These are phyloP conservation scores for Rhizopogon sp. DNA, from an alignment of 768 basidiomycete species.

Conservation along the genomic window DNA sequence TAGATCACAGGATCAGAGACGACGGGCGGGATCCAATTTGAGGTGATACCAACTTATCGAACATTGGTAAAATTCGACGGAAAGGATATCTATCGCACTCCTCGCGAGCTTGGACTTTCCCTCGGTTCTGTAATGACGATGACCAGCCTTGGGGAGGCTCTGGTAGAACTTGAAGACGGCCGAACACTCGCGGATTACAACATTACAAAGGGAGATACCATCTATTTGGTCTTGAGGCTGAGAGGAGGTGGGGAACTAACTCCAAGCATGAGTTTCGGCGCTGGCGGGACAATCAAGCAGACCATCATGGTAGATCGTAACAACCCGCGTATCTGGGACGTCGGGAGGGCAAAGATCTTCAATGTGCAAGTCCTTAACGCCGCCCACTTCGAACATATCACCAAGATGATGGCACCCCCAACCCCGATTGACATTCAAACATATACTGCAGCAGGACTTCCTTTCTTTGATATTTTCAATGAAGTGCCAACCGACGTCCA, in stretches of 20 bases:
- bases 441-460: neutral
- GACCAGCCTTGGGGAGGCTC: too few species aligned
- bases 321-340: too few species aligned
- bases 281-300: too few species aligned
- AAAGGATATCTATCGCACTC: neutral
- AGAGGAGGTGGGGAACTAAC: too few species aligned
- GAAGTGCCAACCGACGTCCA: neutral
- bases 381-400: neutral
- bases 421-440: neutral
- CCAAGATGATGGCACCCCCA: neutral
- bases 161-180: neutral
- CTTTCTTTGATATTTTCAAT: neutral
- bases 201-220: constrained; percentile 67
- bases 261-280: too few species aligned
- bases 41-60: constrained; percentile 1
- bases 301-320: too few species aligned
- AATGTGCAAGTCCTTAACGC: too few species aligned
- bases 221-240: constrained; percentile 37
- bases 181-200: constrained; percentile 43
- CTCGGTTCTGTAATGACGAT: neutral
- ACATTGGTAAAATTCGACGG: neutral
- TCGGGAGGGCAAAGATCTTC: too few species aligned
- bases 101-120: neutral
- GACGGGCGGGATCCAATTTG: constrained; percentile 9
- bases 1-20: neutral